Evolutionary conservation across 176 grass and related monocot species (phyloP).

Genomic region (Ensete ventricosum): DNA sequence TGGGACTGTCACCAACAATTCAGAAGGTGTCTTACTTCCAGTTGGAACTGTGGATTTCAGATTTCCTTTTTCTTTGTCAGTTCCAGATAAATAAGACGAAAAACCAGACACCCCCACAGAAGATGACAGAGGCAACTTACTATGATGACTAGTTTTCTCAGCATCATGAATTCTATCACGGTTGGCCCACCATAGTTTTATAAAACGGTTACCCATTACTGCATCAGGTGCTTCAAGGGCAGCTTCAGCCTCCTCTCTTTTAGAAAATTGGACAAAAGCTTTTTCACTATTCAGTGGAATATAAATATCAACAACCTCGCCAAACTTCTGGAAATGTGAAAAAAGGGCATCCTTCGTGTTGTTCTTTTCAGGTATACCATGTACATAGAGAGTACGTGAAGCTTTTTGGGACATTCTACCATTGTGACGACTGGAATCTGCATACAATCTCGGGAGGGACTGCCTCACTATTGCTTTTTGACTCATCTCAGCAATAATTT

Average conservation of each 20-base stretch:
- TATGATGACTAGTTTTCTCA: slow-evolving; percentile 24
- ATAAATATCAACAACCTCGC: slow-evolving; percentile 83
- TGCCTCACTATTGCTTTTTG: slow-evolving; percentile 30
- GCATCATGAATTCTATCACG: slow-evolving; percentile 66
- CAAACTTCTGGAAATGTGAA: slow-evolving; percentile 87
- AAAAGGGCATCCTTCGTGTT: slow-evolving; percentile 60
- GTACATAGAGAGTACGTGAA: slow-evolving; percentile 83
- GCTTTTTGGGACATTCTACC: slow-evolving; percentile 66
- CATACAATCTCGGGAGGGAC: slow-evolving; percentile 27
- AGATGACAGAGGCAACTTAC: slow-evolving; percentile 25
- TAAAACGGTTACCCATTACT: slow-evolving; percentile 99
- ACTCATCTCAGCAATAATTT: slow-evolving; percentile 6
- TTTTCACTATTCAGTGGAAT: slow-evolving; percentile 79
- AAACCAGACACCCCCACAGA: slow-evolving; percentile 3
- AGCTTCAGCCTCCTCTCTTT: slow-evolving; percentile 94
- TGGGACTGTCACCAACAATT: slow-evolving; percentile 26
- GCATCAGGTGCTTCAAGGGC: slow-evolving; percentile 84
- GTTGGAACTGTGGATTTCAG: slow-evolving; percentile 39
- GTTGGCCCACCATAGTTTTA: slow-evolving; percentile 96
- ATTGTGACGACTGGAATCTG: slow-evolving; percentile 33
- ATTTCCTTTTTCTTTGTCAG: slow-evolving; percentile 47
- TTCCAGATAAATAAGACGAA: slow-evolving; percentile 26
- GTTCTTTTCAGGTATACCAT: slow-evolving; percentile 73
- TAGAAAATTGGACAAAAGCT: slow-evolving; percentile 94
- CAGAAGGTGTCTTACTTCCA: slow-evolving; percentile 37